Base-by-base conservation (phyloP, 345 rosid species). In the Citrus australasica region DNA sequence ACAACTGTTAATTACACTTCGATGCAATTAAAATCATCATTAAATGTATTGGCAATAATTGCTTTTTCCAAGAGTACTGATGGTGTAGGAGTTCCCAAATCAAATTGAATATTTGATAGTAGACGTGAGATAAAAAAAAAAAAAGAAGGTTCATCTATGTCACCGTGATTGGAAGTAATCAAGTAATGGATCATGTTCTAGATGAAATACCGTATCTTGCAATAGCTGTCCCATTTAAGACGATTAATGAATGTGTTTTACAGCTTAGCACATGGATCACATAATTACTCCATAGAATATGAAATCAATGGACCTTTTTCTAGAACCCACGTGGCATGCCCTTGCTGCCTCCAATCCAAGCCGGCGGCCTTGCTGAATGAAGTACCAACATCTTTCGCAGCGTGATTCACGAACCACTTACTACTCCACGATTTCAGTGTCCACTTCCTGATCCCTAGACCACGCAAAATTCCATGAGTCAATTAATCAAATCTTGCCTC, bases 401-500 rank as follows among this genome's bases (percentile, higher is more conserved):
- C 68, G 80, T 71, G 55, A 37, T 58, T 42, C 79, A 68, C 14
- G 58, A 70, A 27, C 25, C 75, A 53, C 58, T 22, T 65, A 46
- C 25, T 71, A 5, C 22, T 9, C 69, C 81, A 75, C 77, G 33
- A 5, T 73, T 73, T 13, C 66, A 13, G 51, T 25, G 53, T 40
- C 33, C 58, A 8, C 33, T 37, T 14, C 53, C 64, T 71, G 51
- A 4, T 46, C 51, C 51, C 21, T 21, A 67, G 65, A 71, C 74
- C 84, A 69, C 82, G 42, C 38, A 4, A 51, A 19, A 46, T 58
- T 48, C 71, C 76, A 38, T 25, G 79, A 25, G 59, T 55, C 67
- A 14, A 56, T 37, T 58, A 24, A 71, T 51, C n/a, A 37, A 56
- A 37, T 42, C 38, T 0, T 16, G 22, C 25, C 4, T 63, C 63